These are phyloP conservation scores for Colletotrichum karsti DNA, from an alignment of 2,329 filamentous ascomycete genomes.

Conservation along the genomic window DNA sequence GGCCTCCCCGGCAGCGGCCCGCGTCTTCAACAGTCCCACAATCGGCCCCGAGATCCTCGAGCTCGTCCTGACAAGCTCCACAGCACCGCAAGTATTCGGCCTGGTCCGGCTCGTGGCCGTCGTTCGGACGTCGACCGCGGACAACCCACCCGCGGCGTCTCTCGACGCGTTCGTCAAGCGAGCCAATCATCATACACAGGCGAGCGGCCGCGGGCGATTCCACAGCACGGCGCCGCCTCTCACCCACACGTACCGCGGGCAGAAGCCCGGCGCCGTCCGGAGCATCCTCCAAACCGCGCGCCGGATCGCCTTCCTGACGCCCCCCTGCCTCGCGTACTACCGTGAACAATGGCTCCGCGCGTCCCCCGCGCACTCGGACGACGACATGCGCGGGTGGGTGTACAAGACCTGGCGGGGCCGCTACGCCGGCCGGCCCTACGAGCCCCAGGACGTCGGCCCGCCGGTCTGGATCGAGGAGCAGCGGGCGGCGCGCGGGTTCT, in stretches of 20 bases:
- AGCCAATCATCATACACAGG: not conserved
- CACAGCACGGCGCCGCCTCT: not conserved
- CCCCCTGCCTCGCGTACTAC: not conserved
- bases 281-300: not conserved
- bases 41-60: not conserved
- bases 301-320: not conserved
- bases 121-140: not conserved
- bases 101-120: not conserved
- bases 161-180: not conserved
- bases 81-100: not conserved
- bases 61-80: not conserved
- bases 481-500: not conserved
- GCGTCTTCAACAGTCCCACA: not conserved
- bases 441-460: not conserved
- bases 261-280: not conserved
- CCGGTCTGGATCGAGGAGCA: constrained; percentile 7
- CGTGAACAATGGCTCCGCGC: not conserved
- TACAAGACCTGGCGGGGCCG: not conserved
- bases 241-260: not conserved
- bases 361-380: not conserved
- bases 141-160: not conserved
- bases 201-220: not conserved
- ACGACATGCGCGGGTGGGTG: not conserved
- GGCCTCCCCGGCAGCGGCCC: not conserved
- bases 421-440: not conserved